phyloP scores from a whole-genome alignment of 2,329 filamentous ascomycete species.

The Didymella pinodella region DNA sequence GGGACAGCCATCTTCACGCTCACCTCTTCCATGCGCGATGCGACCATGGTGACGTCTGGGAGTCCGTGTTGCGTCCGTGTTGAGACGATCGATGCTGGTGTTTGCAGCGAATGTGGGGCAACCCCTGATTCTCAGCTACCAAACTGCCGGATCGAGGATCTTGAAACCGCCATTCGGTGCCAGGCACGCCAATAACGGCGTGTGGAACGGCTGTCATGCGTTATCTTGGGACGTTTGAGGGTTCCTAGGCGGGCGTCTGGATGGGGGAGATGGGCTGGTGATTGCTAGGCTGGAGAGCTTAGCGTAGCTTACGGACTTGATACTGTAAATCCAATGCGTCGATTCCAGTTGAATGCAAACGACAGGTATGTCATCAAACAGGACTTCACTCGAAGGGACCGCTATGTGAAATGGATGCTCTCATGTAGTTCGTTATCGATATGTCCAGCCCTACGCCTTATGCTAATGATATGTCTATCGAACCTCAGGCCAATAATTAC shows the following conservation, averaged over 20 bases:
- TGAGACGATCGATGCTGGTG: slow-evolving; percentile 15
- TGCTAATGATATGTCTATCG: slow-evolving; percentile 15
- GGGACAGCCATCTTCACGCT: slow-evolving; percentile 2
- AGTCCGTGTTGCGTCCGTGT: slow-evolving; percentile 17
- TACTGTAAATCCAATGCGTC: not conserved
- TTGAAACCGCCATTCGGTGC: slow-evolving; percentile 20
- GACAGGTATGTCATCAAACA: not conserved
- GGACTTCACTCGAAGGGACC: not conserved
- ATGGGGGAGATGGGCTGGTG: not conserved
- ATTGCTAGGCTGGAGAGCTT: slow-evolving; percentile 9
- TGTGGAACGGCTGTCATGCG: slow-evolving; percentile 17
- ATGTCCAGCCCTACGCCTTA: slow-evolving; percentile 11
- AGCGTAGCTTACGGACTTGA: not conserved
- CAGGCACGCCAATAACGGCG: slow-evolving; percentile 17
- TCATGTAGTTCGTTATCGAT: slow-evolving; percentile 8
- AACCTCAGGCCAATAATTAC: slow-evolving; percentile 17
- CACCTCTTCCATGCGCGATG: slow-evolving; percentile 14
- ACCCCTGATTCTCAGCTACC: slow-evolving; percentile 18
- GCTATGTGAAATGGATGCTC: not conserved
- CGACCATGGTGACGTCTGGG: slow-evolving; percentile 11
- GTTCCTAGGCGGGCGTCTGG: not conserved
- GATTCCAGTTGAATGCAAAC: not conserved
- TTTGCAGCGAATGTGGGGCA: slow-evolving; percentile 9
- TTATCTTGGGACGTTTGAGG: slow-evolving; percentile 13
- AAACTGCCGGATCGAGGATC: slow-evolving; percentile 9